Base-by-base conservation (phyloP, 805 yeast genomes). In the Yarrowia sp. region DNA sequence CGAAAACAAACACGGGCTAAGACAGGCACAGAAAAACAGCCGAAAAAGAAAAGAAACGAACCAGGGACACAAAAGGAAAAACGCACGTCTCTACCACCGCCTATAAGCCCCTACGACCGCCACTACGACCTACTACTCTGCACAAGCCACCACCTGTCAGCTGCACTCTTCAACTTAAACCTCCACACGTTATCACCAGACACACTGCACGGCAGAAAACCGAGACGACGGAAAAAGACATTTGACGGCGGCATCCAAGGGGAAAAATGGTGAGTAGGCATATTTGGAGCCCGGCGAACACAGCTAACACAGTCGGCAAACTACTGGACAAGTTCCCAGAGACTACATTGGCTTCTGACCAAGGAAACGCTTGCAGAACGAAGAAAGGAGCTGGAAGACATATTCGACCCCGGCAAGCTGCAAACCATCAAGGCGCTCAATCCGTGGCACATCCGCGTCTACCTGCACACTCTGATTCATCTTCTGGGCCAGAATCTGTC, bases 251-350 rank as follows among this genome's bases (percentile, higher is more conserved):
- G 4, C n/a, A 8, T 12, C 5, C 16, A 18, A 39, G 29, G 44
- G 44, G n/a, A 22, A 24, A 19, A 53, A 53, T 55, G 61, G 61
- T 55, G 13, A 55, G 61, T 18, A 27, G 5, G 14, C 27, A 18
- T 14, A 25, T 10, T 2, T 14, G 1, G 13, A 5, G 12, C 47
- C 18, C 47, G 4, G 18, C 5, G 13, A 55, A 10, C 19, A 10
- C 38, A 18, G 7, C 55, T 61, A 55, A 63, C 36, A 58, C 47
- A 67, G 97, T 85, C 94, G 1, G 96, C 96, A 0, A 88, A 88
- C 70, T 92, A 85, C 72, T 90, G 97, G 97, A 79, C 79, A 16
- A 89, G 96, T 2, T 83, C 96, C 1, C 97, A 92, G 70, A 74
- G 96, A 44, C 76, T 74, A 38, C 79, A 83, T 68, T 93, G 97